Base-by-base conservation (phyloP, 768 basidiomycete species). In the Mycena amicta region DNA sequence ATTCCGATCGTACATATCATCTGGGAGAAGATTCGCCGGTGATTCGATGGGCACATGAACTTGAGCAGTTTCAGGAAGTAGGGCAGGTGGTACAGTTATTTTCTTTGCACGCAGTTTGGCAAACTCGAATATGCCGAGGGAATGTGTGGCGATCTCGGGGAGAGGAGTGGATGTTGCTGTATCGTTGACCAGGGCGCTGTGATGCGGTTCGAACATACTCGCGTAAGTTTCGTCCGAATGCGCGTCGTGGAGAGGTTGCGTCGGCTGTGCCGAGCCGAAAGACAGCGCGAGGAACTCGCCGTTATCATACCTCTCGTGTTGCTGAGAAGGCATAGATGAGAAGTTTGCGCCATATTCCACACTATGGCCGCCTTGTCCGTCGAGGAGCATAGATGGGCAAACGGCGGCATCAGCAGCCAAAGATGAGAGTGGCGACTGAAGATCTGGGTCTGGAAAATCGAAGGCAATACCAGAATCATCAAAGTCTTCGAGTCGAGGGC, bases 81-180 rank as follows among this genome's bases (percentile, higher is more conserved):
- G 31, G 15, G 25, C 20, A 27, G 25, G 20, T 5, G 55, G 31
- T 16, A 25, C 20, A 5, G 59, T 67, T 18, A 80, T 57, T 27
- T 67, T 72, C 57, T 70, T 77, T 3, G 76, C 75, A 29, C 81
- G 75, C 15, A 83, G 68, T 56, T 62, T 70, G 18, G 77, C 74
- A 62, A 80, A 82, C 1, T 73, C 65, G 3, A 68, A 66, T 13
- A 77, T 72, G 6, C 74, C 75, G 8, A 74, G 67, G 8, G 73
- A 57, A 51, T 70, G 72, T 5, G 58, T 70, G 22, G 70, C 67
- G 29, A 72, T 61, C 16, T 71, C 62, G 12, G 68, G 64, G 23
- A 65, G 56, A 2, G 30, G 25, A 18, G 33, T 30, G 4, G 33
- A 39, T 13, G n/a, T 49, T 55, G 26, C 47, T 26, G 16, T 62